Percentiles rank a stretch among this genome's conserved stretches.
Conservation (phyloP, 2,329 filamentous ascomycete genomes). For the Dactylellina leptospora region DNA sequence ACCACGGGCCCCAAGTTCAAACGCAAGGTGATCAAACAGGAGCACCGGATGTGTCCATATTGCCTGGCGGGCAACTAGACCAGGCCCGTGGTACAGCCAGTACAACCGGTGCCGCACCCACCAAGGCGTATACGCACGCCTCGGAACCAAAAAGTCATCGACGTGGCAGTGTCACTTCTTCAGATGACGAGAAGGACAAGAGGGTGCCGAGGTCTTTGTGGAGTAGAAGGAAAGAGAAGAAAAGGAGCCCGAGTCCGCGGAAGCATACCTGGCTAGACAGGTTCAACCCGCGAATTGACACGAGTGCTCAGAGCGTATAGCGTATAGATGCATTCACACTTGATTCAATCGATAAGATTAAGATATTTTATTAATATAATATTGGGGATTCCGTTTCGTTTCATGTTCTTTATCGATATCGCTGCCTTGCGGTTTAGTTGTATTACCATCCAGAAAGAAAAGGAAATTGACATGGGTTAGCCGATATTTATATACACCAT, state of each 20-base stretch:
- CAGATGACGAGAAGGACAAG: conserved; percentile 22
- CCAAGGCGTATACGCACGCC: conserved; percentile 21
- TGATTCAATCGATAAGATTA: too few species aligned
- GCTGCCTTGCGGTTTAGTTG: too few species aligned
- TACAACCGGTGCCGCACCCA: neutral
- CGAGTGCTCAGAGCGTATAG: neutral
- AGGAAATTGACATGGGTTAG: too few species aligned
- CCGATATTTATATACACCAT: too few species aligned
- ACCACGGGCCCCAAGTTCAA: conserved; percentile 59
- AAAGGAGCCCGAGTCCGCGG: conserved; percentile 10
- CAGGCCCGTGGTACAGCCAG: conserved; percentile 5
- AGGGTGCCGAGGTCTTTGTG: conserved; percentile 28
- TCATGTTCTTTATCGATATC: too few species aligned
- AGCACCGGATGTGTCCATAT: neutral
- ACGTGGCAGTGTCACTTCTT: conserved; percentile 11
- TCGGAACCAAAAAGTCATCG: conserved; percentile 6
- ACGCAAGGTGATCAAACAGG: neutral
- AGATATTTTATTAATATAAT: too few species aligned
- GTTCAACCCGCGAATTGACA: conserved; percentile 34
- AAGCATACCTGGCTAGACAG: conserved; percentile 33
- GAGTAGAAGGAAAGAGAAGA: conserved; percentile 12
- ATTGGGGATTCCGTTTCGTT: too few species aligned
- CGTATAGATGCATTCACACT: too few species aligned
- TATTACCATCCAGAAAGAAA: too few species aligned
- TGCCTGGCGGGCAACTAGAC: neutral